Base-by-base conservation (phyloP, 495 filamentous ascomycete genomes). In the Talaromyces adpressus region DNA sequence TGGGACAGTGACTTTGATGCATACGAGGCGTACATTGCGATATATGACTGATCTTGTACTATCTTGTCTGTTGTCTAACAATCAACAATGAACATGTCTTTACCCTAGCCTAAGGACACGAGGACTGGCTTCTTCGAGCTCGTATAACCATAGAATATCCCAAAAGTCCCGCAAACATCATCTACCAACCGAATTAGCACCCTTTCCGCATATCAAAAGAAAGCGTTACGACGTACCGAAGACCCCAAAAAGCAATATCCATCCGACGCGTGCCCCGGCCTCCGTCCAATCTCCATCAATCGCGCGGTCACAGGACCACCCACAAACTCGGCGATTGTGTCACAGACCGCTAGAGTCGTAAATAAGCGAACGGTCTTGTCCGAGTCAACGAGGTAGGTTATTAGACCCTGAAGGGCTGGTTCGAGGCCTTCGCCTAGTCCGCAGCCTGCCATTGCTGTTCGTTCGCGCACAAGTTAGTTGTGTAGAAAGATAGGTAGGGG, bases 1-100 rank as follows among this genome's bases (percentile, higher is more conserved):
- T 29, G 52, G 22, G 27, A 27, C 11, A 18, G 7, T 56, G 52
- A n/a, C 11, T 29, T 54, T 25, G 4, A 41, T 56, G 52, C 52
- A 56, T 59, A 59, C 57, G 57, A 59, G 34, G 29, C 57, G 29
- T 56, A 11, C 16, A 39, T 59, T 59, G 57, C 34, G 4, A 41
- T 18, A 32, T 29, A 56, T 56, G 52, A 70, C 59, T 57, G 52
- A 56, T 56, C 18, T 56, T 56, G 52, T 29, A 53, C 52, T 22
- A 20, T 56, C 12, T 49, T 49, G 45, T 49, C n/a, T 49, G 45
- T 9, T 45, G 41, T 45, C 41, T 45, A 45, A 27, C 27, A 27
- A 27, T 27, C 3, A 27, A 49, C 45, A 22, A 49, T 20, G n/a
- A 49, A 49, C 45, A 45, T 16, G 4, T n/a, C 12, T 14, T 11